A percentile compares a stretch with the other conserved stretches of the same genome.
phyloP scores from a whole-genome alignment of 768 basidiomycete species.

The Russula sp. region DNA sequence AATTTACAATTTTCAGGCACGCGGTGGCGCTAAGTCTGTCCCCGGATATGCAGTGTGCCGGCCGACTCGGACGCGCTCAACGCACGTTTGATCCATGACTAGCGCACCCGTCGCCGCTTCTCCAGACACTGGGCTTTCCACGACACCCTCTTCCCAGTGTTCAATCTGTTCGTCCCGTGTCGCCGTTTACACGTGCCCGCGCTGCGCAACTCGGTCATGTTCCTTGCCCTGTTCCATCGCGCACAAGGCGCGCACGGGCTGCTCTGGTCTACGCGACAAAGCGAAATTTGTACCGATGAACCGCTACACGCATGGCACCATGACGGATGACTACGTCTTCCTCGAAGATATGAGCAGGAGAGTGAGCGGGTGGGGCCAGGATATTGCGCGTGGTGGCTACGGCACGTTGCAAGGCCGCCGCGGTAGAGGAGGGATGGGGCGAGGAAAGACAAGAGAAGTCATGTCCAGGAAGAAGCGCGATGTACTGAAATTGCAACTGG shows the following conservation, averaged over 20 bases:
- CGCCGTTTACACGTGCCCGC: constrained; percentile 74
- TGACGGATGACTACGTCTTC: constrained; percentile 87
- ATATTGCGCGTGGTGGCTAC: constrained; percentile 62
- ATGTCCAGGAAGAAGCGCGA: constrained; percentile 54
- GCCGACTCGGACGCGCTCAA: too few species aligned
- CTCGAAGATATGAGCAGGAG: constrained; percentile 78
- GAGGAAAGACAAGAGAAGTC: constrained; percentile 27
- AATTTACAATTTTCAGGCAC: too few species aligned
- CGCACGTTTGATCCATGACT: neutral
- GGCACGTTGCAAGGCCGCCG: constrained; percentile 29
- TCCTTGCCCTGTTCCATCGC: constrained; percentile 58
- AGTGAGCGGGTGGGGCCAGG: constrained; percentile 65
- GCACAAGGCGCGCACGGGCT: constrained; percentile 61
- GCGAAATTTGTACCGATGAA: constrained; percentile 75
- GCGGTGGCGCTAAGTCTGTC: too few species aligned
- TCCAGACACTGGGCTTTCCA: constrained; percentile 18
- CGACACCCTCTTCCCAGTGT: constrained; percentile 16
- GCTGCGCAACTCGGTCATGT: constrained; percentile 66
- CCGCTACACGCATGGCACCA: constrained; percentile 73
- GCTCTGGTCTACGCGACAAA: constrained; percentile 70
- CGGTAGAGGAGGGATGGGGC: constrained; percentile 32
- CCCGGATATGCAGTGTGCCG: too few species aligned
- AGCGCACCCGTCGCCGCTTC: neutral
- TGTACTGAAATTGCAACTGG: constrained; percentile 61
- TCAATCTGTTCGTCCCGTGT: neutral